Evolutionary conservation across 139 green algal species (phyloP), one percentile per base, ranked within the genome.

Genomic region (Astrephomene gubernaculifera): DNA sequence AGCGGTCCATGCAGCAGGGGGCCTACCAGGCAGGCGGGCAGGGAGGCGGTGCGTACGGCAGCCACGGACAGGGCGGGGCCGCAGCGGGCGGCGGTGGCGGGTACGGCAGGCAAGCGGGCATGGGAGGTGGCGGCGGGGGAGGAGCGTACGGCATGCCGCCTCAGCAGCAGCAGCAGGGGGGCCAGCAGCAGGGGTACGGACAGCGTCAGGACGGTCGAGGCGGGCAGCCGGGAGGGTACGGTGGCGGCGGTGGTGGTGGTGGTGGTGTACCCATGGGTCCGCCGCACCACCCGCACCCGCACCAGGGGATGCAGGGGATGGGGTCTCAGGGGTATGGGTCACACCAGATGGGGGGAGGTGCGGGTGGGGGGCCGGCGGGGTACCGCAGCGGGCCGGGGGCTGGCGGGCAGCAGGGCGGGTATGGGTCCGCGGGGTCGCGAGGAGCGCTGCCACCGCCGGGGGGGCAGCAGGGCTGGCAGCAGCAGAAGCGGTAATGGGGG

Each of bases 81-180:
- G 68, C 68, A 57, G n/a, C 31, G 74, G 29, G 3, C 36, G 36
- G 25, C 36, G 24, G 38, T 12, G 33, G 36, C 36, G 8, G 49
- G 14, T 36, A 74, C 67, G 8, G 24, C 31, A 31, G 31, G 29
- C 64, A 41, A 43, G 33, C 25, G 19, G 60, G 60, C 60, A 33
- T n/a, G n/a, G n/a, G n/a, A 75, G 68, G 33, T 81, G 33, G 9
- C 33, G 72, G 52, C 21, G 72, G 72, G 1, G 43, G 71, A 27
- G 71, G 49, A 31, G 21, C 12, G 7, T 79, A 69, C 38, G 74
- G 53, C 27, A 82, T 60, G 72, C 41, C 39, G 52, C 10, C 49
- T 21, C 72, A 54, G 70, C 70, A 78, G 43, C 71, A 80, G 71
- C 71, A 72, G n/a, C 65, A 72, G 36, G n/a, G n/a, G n/a, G n/a